Evolutionary conservation across 371 early-diverging fungal genomes (phyloP).

Genomic region (Rhizopus delemar): DNA sequence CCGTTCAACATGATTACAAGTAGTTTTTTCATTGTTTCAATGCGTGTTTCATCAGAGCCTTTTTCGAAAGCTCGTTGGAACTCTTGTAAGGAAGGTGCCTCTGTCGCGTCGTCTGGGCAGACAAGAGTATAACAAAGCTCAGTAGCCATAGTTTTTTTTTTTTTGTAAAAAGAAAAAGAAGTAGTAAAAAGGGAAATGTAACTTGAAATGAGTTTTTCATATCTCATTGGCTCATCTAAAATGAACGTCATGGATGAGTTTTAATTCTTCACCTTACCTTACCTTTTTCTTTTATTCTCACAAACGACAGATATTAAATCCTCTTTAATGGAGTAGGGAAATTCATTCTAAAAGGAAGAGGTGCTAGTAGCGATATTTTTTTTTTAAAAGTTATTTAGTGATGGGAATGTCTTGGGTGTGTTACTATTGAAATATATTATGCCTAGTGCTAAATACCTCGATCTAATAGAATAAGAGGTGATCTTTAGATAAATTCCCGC

Average conservation of each 20-base stretch:
- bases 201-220: neutral
- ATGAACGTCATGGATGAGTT: constrained; percentile 5
- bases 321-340: too few relatives aligned
- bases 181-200: neutral
- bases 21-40: constrained; percentile 91
- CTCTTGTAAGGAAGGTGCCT: constrained; percentile 67
- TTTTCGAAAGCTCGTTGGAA: constrained; percentile 83
- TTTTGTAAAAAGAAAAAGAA: constrained; percentile 1
- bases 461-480: neutral
- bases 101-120: constrained; percentile 67
- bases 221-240: neutral
- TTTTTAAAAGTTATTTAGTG: constrained; percentile 91
- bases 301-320: neutral
- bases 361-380: constrained; percentile 69
- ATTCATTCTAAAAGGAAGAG: constrained; percentile 65
- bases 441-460: neutral
- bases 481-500: too few relatives aligned
- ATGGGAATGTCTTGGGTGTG: constrained; percentile 70
- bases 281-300: neutral
- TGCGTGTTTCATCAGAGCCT: constrained; percentile 88
- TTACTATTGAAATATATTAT: constrained; percentile 60
- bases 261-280: neutral
- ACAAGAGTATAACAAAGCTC: constrained; percentile 74
- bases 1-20: constrained; percentile 90
- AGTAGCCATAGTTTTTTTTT: constrained; percentile 31